These are phyloP conservation scores for Cenchrus fungigraminus DNA, from an alignment of 176 grass and related monocot species.

Conservation along the genomic window DNA sequence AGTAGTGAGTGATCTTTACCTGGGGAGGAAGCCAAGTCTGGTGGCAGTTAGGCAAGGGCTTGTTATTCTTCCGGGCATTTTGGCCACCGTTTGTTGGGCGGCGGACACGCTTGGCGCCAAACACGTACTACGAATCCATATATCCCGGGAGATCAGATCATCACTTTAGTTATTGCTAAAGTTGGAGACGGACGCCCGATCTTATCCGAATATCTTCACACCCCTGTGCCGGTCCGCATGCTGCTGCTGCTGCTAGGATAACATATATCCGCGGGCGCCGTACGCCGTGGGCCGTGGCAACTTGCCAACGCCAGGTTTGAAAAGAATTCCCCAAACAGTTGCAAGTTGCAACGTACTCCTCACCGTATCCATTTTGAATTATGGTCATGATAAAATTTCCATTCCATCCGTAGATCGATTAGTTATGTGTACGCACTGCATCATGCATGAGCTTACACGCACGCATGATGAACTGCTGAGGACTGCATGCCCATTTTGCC, in stretches of 20 bases:
- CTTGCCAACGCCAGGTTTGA: not conserved
- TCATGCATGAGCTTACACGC: not conserved
- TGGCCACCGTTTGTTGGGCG: not conserved
- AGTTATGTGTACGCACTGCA: not conserved
- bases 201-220: not conserved
- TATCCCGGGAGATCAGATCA: not conserved
- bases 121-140: slow-evolving; percentile 30
- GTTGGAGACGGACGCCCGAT: not conserved
- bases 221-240: not conserved
- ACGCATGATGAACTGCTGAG: not conserved
- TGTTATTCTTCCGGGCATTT: not conserved
- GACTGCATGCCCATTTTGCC: not conserved
- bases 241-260: not conserved
- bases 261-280: not conserved
- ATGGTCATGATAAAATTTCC: not conserved
- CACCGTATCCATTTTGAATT: not conserved
- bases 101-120: not conserved
- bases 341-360: not conserved
- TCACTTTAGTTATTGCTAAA: not conserved
- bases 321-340: too few relatives aligned
- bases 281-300: not conserved
- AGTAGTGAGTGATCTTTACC: not conserved
- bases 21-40: not conserved
- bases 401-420: not conserved
- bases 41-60: slow-evolving; percentile 10